A percentile compares a stretch with the other conserved stretches of the same genome.
phyloP scores from a whole-genome alignment of 768 basidiomycete species.

The Leccinum obscurum region DNA sequence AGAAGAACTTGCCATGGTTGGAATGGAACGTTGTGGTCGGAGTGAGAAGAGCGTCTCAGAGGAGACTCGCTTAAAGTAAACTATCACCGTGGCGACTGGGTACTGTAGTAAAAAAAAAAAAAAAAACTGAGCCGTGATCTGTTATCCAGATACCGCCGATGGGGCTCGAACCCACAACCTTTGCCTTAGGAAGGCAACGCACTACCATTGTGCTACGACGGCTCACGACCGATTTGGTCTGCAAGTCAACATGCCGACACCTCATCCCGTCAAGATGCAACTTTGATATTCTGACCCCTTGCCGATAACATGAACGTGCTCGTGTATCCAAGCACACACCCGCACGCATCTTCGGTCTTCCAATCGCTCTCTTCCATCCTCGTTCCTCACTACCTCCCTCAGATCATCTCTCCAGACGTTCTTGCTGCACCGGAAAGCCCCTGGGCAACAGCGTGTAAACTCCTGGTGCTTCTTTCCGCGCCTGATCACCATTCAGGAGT shows the following conservation, averaged over 20 bases:
- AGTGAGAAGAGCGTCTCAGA: neutral
- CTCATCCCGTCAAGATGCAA: neutral
- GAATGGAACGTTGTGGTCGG: neutral
- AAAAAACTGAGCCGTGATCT: slow-evolving; percentile 25
- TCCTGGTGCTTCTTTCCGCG: slow-evolving; percentile 77
- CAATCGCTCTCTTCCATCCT: slow-evolving; percentile 59
- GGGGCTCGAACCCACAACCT: slow-evolving; percentile 41
- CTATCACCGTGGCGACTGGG: too few relatives aligned
- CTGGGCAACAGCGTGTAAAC: slow-evolving; percentile 73
- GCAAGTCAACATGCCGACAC: neutral
- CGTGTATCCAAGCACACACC: slow-evolving; percentile 66
- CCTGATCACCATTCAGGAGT: slow-evolving; percentile 47
- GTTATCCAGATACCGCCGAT: slow-evolving; percentile 36
- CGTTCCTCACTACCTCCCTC: slow-evolving; percentile 75
- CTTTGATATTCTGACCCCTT: neutral
- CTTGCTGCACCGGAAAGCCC: slow-evolving; percentile 65
- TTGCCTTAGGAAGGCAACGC: slow-evolving; percentile 42
- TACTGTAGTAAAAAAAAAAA: neutral
- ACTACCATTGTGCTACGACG: slow-evolving; percentile 42
- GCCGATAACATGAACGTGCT: slow-evolving; percentile 64
- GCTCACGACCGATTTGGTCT: slow-evolving; percentile 10
- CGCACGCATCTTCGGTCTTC: slow-evolving; percentile 44
- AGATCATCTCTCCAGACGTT: slow-evolving; percentile 55
- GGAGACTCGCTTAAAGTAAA: too few relatives aligned
- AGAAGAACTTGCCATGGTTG: slow-evolving; percentile 19